Evolutionary conservation across 2,329 filamentous ascomycete genomes (phyloP), one percentile per base, ranked within the genome.

Genomic region (Zalaria obscura): DNA sequence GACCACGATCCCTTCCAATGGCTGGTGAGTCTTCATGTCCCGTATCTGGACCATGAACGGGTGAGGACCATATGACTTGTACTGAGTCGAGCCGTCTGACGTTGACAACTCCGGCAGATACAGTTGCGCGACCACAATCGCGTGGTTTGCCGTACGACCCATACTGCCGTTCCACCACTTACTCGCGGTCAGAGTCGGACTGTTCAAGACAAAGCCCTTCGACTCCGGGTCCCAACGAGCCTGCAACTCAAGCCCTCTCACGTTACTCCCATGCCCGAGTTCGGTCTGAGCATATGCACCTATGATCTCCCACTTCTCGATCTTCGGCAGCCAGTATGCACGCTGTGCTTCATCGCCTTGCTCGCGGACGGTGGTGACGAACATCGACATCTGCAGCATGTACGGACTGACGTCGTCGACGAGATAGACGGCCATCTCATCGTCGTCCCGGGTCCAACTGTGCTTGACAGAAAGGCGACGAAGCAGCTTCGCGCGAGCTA

Each of bases 151-250:
- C n/a, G 67, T 70, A 25, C 68, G 57, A 2, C 69, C 69, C 56
- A 73, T 60, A 1, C 63, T 62, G 1, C 69, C 69, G 51, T 72
- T 72, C 69, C 69, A 73, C 68, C 67, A 72, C 53, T 73, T 72
- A 48, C 64, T 70, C 2, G 69, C 65, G 1, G 69, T 72, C 18
- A 72, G 51, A 26, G 65, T 66, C 7, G 69, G 69, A 46, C 67
- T 71, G 51, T 72, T 67, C 9, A 73, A 57, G 28, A 67, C 55
- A 44, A 73, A 72, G 29, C 68, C 61, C 44, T 66, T 65, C 4
- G 55, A 56, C 26, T 56, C 49, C 1, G 56, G 55, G 48, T 70
- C 63, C 64, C 66, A 72, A 28, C 55, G 63, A 1, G 69, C 69
- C 37, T 64, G 54, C 9, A 64, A 65, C 45, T 73, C 69, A 8